Percentiles rank a stretch among this genome's conserved stretches.
These are phyloP conservation scores for Lentinula boryana DNA, from an alignment of 768 basidiomycete species.

Conservation along the genomic window DNA sequence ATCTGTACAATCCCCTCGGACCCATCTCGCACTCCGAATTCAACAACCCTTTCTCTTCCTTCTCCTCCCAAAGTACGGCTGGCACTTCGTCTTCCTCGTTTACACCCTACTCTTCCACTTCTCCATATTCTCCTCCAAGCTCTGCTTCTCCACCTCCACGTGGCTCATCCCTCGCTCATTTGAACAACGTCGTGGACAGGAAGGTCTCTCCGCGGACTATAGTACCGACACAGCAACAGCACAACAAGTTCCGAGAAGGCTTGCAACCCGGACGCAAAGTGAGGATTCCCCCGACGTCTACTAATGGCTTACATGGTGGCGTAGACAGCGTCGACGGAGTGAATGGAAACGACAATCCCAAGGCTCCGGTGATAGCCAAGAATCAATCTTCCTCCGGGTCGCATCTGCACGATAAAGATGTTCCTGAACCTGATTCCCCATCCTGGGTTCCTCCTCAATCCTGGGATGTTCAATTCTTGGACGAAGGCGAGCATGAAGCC, in stretches of 20 bases:
- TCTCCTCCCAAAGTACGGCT: constrained; percentile 5
- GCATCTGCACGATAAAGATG: neutral
- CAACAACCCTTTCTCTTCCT: constrained; percentile 34
- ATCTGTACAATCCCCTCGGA: constrained; percentile 17
- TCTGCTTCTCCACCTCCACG: constrained; percentile 16
- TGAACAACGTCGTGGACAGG: constrained; percentile 15
- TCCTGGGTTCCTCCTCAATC: constrained; percentile 72
- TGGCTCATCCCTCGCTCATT: constrained; percentile 11
- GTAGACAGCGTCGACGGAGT: constrained; percentile 3
- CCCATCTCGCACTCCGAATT: constrained; percentile 24
- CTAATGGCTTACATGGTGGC: neutral
- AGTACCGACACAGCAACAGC: constrained; percentile 11
- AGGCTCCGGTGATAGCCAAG: neutral
- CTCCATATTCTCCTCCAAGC: constrained; percentile 19
- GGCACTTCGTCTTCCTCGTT: constrained; percentile 26
- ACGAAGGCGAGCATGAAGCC: constrained; percentile 35
- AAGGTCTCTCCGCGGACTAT: constrained; percentile 52
- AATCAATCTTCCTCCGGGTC: neutral
- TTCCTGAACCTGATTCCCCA: constrained; percentile 16
- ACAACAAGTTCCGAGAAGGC: constrained; percentile 1
- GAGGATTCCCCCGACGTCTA: neutral
- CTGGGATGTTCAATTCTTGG: constrained; percentile 47
- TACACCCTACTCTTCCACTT: constrained; percentile 33
- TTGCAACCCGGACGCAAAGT: neutral
- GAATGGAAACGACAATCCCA: constrained; percentile 7